Base-by-base conservation (phyloP, 306 rosid genomes). In the Cucumis cinereus region DNA sequence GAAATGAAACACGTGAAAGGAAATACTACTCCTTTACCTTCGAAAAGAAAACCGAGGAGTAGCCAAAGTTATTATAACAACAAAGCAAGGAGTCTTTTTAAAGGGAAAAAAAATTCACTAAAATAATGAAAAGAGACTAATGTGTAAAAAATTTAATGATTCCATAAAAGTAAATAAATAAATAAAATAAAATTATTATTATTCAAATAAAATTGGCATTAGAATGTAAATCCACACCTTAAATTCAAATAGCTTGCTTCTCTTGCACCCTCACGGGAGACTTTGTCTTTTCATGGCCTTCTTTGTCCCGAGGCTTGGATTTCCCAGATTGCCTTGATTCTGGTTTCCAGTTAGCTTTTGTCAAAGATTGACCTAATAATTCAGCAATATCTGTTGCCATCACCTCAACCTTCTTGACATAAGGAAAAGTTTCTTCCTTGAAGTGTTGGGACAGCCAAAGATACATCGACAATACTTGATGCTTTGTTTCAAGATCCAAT, bases 401-500 rank as follows among this genome's bases (percentile, higher is more conserved):
- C 75, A 73, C 77, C 88, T 91, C 92, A 8, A 81, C 98, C 84
- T 83, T 89, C 87, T 91, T 82, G 26, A 26, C 88, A 78, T 79
- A 86, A 7, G 98, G 98, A 90, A 93, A 93, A 10, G 82, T 87
- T 17, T 86, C 97, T 69, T 80, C 71, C 28, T 88, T 84, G 75
- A 91, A 91, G 67, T 93, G 98, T 75, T 93, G 84, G 20, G 97
- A 87, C 79, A 91, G 80, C 96, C 98, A 91, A 80, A 93, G 57
- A 84, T 93, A 91, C 83, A 86, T 86, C 70, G 98, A 93, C 81
- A 88, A 50, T 59, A 93, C 97, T 69, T 91, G 96, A 85, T 93
- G 98, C 87, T 90, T 88, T 52, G 90, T 85, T 89, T 93, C 96
- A 26, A 93, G 97, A 84, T 91, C 96, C 81, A 93, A 84, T 56